Base-by-base conservation (phyloP, 2,329 filamentous ascomycete species). In the Dactylella cylindrospora region DNA sequence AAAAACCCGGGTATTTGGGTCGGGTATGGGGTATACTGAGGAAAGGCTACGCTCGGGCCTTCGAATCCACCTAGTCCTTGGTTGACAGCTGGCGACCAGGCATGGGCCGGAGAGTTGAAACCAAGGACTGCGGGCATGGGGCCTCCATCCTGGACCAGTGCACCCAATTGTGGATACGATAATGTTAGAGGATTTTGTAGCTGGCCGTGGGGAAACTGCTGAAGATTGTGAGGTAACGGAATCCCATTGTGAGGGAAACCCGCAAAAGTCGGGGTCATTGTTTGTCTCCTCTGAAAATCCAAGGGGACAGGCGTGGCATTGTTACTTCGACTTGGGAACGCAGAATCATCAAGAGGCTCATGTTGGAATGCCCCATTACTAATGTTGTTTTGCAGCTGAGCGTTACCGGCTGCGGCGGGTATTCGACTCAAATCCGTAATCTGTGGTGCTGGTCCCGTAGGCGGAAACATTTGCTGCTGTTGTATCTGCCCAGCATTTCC, bases 121-220 rank as follows among this genome's bases (percentile, higher is more conserved):
- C 57, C 57, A 1, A 62, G 38, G 35, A 62, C 57, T 1, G 57
- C 57, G 23, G 57, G 57, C 57, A 62, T 62, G 5, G 57, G 57
- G 1, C 57, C 57, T n/a, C 57, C 57, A 53, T 62, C 57, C 20
- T 62, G 57, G n/a, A 62, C 57, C 9, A 62, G 32, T 4, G 57
- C 57, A 10, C 57, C 49, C 9, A 62, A 43, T 25, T 62, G 57
- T 17, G 57, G 36, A 33, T 62, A 62, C 3, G 57, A 62, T 10
- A 62, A 19, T 5, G 36, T 41, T 31, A 46, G 39, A 4, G 50
- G 47, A 26, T 50, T 52, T 9, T 53, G 43, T 23, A 38, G 31
- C n/a, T 51, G 28, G 10, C 50, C 35, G 17, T 43, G 35, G 15
- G 43, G 49, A 10, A 62, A 44, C 15, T 62, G 57, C 5, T 31